Conservation (phyloP, 192 early-diverging fungal genomes). For the Backusella luteola region DNA sequence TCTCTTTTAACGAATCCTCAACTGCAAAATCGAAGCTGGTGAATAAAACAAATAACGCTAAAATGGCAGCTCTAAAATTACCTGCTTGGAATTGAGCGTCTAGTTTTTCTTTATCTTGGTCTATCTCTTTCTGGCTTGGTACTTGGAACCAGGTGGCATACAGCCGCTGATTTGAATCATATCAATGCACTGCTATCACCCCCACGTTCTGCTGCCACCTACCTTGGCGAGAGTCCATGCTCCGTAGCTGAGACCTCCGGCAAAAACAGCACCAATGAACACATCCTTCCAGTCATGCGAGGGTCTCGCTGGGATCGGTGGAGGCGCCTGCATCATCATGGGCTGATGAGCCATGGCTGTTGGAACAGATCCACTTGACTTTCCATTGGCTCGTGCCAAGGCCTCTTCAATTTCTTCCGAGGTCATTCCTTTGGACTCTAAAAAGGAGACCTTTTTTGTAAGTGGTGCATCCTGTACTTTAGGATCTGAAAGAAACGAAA, state of each 20-base stretch:
- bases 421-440: slow-evolving; percentile 94
- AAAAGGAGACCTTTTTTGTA: slow-evolving; percentile 89
- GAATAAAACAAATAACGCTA: not conserved
- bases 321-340: slow-evolving; percentile 8
- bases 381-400: slow-evolving; percentile 60
- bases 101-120: slow-evolving; percentile 67
- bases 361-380: slow-evolving; percentile 21
- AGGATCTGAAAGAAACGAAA: slow-evolving; percentile 90
- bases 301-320: slow-evolving; percentile 53
- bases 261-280: slow-evolving; percentile 82
- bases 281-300: slow-evolving; percentile 90
- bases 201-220: not conserved
- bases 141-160: slow-evolving; percentile 56
- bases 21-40: slow-evolving; percentile 3
- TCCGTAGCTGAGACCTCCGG: slow-evolving; percentile 86
- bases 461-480: slow-evolving; percentile 88
- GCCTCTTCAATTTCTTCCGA: slow-evolving; percentile 91
- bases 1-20: slow-evolving; percentile 47
- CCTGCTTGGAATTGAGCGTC: slow-evolving; percentile 60
- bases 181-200: too few species aligned
- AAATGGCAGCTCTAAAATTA: not conserved
- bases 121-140: slow-evolving; percentile 66
- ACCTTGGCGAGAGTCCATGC: slow-evolving; percentile 75
- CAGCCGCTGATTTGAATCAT: slow-evolving; percentile 43
- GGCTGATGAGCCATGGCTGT: not conserved